Conservation (phyloP, 2,329 filamentous ascomycete genomes). For the Fusarium keratoplasticum region DNA sequence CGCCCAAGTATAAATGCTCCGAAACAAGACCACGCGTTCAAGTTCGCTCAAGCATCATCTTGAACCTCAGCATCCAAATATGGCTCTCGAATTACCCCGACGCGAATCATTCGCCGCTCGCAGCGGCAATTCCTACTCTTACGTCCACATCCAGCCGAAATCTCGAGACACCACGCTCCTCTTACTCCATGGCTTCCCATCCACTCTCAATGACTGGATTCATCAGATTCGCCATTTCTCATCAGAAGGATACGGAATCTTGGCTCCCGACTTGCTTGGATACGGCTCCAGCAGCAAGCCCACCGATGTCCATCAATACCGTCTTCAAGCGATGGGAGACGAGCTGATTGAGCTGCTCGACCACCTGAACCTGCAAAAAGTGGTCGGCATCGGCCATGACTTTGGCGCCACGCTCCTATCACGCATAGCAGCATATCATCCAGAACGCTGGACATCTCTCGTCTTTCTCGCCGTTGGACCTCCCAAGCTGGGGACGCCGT, state of each 20-base stretch:
- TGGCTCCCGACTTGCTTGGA: conserved; percentile 56
- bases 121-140: conserved; percentile 45
- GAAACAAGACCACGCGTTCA: neutral
- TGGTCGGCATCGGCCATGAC: conserved; percentile 58
- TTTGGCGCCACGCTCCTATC: conserved; percentile 49
- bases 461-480: conserved; percentile 49
- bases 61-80: neutral
- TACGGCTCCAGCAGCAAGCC: conserved; percentile 52
- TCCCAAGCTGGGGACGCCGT: conserved; percentile 41
- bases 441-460: conserved; percentile 31
- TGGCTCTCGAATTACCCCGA: conserved; percentile 12
- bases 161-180: conserved; percentile 51
- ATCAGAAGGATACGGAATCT: conserved; percentile 53
- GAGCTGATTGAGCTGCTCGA: conserved; percentile 50
- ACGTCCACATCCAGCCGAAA: conserved; percentile 42
- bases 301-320: conserved; percentile 43
- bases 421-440: conserved; percentile 43
- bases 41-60: neutral
- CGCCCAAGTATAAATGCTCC: conserved; percentile 30
- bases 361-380: conserved; percentile 47
- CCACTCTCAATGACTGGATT: conserved; percentile 57
- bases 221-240: conserved; percentile 52
- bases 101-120: conserved; percentile 25
- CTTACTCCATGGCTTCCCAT: conserved; percentile 63
- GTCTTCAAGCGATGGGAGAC: conserved; percentile 46